phyloP scores from a whole-genome alignment of 1,139 yeast genomes.

The Hyphopichia buzzinii region DNA sequence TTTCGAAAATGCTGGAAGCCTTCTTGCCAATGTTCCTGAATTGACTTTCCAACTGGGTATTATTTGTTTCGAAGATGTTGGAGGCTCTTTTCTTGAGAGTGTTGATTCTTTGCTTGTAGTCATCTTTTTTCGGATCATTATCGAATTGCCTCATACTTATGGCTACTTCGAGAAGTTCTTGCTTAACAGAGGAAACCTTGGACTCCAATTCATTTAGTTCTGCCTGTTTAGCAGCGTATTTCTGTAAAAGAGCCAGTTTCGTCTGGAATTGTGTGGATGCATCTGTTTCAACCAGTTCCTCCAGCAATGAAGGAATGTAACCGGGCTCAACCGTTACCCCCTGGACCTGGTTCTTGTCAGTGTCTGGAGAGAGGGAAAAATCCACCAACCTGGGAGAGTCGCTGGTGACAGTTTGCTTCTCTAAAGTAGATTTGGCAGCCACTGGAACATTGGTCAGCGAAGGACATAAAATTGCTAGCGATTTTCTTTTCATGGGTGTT shows the following conservation, averaged over 20 bases:
- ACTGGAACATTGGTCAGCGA: background rate
- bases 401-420: conserved; percentile 15
- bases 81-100: conserved; percentile 8
- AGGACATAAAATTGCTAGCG: background rate
- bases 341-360: background rate
- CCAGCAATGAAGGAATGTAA: conserved; percentile 11
- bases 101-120: conserved; percentile 7
- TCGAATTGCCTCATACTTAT: conserved; percentile 12
- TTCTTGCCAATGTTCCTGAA: conserved; percentile 11
- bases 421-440: background rate
- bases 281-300: background rate
- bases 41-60: conserved; percentile 5
- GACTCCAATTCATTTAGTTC: conserved; percentile 24
- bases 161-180: conserved; percentile 29
- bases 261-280: conserved; percentile 6
- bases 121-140: conserved; percentile 3
- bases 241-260: conserved; percentile 11
- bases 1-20: conserved; percentile 1
- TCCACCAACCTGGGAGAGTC: conserved; percentile 20
- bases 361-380: conserved; percentile 15
- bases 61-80: conserved; percentile 3
- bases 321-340: conserved; percentile 8
- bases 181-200: conserved; percentile 20
- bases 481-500: conserved; percentile 6
- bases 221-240: conserved; percentile 21